Base-by-base conservation (phyloP, 2,329 filamentous ascomycete species). In the Cyphellophora europaea region DNA sequence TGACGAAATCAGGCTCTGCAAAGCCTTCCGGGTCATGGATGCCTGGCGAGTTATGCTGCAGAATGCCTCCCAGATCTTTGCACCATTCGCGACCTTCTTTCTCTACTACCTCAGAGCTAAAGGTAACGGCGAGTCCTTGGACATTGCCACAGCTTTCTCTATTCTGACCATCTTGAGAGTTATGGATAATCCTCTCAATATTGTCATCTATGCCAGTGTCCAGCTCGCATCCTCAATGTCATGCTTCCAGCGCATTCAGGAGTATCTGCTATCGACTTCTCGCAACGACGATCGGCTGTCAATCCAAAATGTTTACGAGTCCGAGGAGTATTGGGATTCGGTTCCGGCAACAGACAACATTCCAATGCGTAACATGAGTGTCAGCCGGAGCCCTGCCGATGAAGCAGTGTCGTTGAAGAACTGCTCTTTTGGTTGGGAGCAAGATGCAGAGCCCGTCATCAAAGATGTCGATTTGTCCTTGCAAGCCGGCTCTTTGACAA, bases 341-440 rank as follows among this genome's bases (percentile, higher is more conserved):
- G n/a, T 5, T 13, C n/a, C 16, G 10, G 11, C 11, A n/a, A 19
- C 10, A 13, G 33, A 40, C 10, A 29, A 31, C 17, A 34, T 44
- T 14, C 33, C 31, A 31, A 38, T 42, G 36, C 30, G 34, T 5
- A 17, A 6, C 11, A 16, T 42, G 13, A 31, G 21, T 18, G 14
- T 12, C 4, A 25, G 13, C 6, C 33, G 23, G 3, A 30, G 28
- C 18, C 8, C 19, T 3, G 12, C 28, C 2, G 27, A 33, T 11
- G 38, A 46, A 19, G 38, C 29, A 11, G 11, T 46, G 12, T 17
- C 19, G 11, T 13, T 71, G 12, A 57, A 65, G 45, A 53, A 64
- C 21, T 65, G 55, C 3, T 58, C 53, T 39, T 70, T 71, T 47
- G 60, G 61, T 6, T 72, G 67, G 66, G 59, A 66, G 23, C 43